These are phyloP conservation scores for Chrysoporthe austroafricana DNA, from an alignment of 2,329 filamentous ascomycete species.

Conservation along the genomic window DNA sequence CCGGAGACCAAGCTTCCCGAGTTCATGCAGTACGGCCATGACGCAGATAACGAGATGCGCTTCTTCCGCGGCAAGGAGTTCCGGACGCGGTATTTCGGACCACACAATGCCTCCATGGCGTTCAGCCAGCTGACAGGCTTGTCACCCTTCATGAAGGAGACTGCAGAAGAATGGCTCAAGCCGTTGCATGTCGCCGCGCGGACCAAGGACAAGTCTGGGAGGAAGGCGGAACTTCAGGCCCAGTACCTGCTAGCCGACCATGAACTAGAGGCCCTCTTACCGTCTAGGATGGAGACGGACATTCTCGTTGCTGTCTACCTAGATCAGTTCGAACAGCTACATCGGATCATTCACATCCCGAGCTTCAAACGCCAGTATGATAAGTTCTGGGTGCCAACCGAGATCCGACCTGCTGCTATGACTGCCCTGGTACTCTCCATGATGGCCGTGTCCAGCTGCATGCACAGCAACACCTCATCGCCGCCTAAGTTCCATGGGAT, in stretches of 20 bases:
- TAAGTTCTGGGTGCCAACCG: constrained; percentile 55
- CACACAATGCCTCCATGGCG: constrained; percentile 64
- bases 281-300: constrained; percentile 52
- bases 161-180: constrained; percentile 63
- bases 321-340: constrained; percentile 59
- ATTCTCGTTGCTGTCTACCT: constrained; percentile 55
- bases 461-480: constrained; percentile 51
- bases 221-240: constrained; percentile 56
- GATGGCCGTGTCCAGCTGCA: constrained; percentile 62
- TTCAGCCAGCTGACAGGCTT: constrained; percentile 59
- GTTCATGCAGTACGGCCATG: constrained; percentile 38
- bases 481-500: constrained; percentile 60
- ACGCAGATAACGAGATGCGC: constrained; percentile 53
- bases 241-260: constrained; percentile 52
- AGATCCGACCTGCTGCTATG: constrained; percentile 54
- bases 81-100: constrained; percentile 63
- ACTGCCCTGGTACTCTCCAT: constrained; percentile 63
- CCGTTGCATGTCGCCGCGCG: constrained; percentile 58
- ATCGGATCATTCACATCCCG: constrained; percentile 62
- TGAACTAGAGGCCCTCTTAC: constrained; percentile 55
- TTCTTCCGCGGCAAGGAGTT: constrained; percentile 64
- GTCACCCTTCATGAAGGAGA: constrained; percentile 65
- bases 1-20: constrained; percentile 34
- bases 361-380: constrained; percentile 61
- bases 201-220: constrained; percentile 58